These are phyloP conservation scores for Fusarium xylarioides DNA, from an alignment of 2,329 filamentous ascomycete species.

Conservation along the genomic window DNA sequence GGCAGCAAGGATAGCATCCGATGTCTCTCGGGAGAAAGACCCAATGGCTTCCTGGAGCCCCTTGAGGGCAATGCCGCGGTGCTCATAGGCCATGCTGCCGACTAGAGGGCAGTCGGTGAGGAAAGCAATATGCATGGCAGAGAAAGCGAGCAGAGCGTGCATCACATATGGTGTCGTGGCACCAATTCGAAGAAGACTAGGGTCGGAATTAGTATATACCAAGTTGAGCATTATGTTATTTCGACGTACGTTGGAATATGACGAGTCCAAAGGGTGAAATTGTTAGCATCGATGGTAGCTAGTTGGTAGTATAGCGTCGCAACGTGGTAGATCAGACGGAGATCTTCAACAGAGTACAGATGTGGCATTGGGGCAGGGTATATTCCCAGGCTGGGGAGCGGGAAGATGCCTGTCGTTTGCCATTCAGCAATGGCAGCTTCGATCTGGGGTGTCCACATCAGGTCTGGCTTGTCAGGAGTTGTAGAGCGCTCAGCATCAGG, in stretches of 20 bases:
- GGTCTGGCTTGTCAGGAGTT: constrained; percentile 70
- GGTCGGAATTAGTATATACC: constrained; percentile 21
- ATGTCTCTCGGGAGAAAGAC: constrained; percentile 84
- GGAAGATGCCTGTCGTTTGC: constrained; percentile 84
- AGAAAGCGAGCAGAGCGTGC: constrained; percentile 90
- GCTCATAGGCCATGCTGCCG: constrained; percentile 87
- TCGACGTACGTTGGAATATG: constrained; percentile 86
- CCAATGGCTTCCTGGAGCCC: constrained; percentile 89
- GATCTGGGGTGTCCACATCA: constrained; percentile 88
- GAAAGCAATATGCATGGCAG: constrained; percentile 93
- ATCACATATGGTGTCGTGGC: constrained; percentile 88
- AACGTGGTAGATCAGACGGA: constrained; percentile 91
- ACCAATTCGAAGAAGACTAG: constrained; percentile 73
- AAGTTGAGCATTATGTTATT: not conserved
- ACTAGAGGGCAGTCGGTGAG: constrained; percentile 86
- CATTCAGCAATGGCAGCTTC: constrained; percentile 83
- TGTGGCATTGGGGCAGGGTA: constrained; percentile 79
- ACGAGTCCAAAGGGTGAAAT: constrained; percentile 91
- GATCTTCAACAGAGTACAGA: constrained; percentile 77
- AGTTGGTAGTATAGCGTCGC: constrained; percentile 87
- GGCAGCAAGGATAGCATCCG: constrained; percentile 89
- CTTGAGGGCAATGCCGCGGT: constrained; percentile 85
- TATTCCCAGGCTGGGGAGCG: constrained; percentile 82
- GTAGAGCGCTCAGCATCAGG: constrained; percentile 68
- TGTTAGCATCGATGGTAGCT: constrained; percentile 77